Percentiles rank a stretch among this genome's conserved stretches.
phyloP scores from a whole-genome alignment of 768 basidiomycete genomes.

The Tricholoma terreum region DNA sequence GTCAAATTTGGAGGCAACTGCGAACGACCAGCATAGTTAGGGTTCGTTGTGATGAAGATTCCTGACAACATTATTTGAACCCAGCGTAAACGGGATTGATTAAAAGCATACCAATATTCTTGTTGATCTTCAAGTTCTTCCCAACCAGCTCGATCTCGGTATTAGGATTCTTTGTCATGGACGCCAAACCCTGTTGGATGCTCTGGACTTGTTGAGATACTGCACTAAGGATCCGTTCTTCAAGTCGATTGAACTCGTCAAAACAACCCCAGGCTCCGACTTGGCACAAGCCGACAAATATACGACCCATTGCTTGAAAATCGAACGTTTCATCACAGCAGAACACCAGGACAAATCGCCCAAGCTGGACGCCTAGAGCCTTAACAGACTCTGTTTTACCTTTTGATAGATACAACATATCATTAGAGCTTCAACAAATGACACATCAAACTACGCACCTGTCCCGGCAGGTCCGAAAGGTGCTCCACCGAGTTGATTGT shows the following conservation, averaged over 20 bases:
- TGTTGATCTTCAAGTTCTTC: constrained; percentile 88
- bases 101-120: constrained; percentile 71
- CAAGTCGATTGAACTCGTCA: constrained; percentile 97
- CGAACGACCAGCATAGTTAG: constrained; percentile 97
- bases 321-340: constrained; percentile 99
- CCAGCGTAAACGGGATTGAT: constrained; percentile 2
- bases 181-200: constrained; percentile 93
- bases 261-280: constrained; percentile 99
- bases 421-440: constrained; percentile 3
- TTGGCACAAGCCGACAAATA: constrained; percentile 97
- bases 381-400: constrained; percentile 99
- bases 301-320: constrained; percentile 99
- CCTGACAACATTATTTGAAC: constrained; percentile 38
- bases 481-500: constrained; percentile 92
- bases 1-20: constrained; percentile 84
- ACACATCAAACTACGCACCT: constrained; percentile 42
- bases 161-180: constrained; percentile 77
- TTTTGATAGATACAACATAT: constrained; percentile 24
- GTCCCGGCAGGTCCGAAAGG: constrained; percentile 99
- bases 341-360: constrained; percentile 99
- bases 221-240: constrained; percentile 95
- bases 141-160: constrained; percentile 95
- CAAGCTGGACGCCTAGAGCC: constrained; percentile 94
- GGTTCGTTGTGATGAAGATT: constrained; percentile 99
- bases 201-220: constrained; percentile 99